A percentile compares a stretch with the other conserved stretches of the same genome.
These are phyloP conservation scores for Venturia aucupariae DNA, from an alignment of 2,329 filamentous ascomycete species.

Conservation along the genomic window DNA sequence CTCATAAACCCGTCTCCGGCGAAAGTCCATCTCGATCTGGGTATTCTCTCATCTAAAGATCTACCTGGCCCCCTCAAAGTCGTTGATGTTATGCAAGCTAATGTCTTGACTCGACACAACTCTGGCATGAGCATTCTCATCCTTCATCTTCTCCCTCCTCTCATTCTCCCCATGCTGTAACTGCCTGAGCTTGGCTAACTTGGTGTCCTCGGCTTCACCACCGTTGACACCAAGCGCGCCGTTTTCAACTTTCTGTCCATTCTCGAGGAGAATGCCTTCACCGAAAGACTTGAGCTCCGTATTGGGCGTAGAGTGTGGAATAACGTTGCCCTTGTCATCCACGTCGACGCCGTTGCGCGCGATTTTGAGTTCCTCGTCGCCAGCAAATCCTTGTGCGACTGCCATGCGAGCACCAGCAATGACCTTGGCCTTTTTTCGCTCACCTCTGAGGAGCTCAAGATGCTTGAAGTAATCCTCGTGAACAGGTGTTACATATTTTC, in stretches of 20 bases:
- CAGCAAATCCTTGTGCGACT: constrained; percentile 53
- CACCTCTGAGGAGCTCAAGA: constrained; percentile 61
- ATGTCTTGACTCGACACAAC: constrained; percentile 15
- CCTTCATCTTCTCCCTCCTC: constrained; percentile 6
- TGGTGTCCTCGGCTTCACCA: not conserved
- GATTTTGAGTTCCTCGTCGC: constrained; percentile 51
- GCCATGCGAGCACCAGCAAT: constrained; percentile 56
- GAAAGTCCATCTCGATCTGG: not conserved
- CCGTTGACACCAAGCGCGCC: not conserved
- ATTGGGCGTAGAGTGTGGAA: constrained; percentile 1
- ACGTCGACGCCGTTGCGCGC: constrained; percentile 48
- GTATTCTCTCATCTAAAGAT: not conserved
- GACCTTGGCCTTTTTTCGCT: constrained; percentile 58
- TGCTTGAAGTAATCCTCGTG: constrained; percentile 74
- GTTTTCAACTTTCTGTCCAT: not conserved
- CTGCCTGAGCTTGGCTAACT: not conserved
- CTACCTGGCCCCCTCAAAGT: constrained; percentile 13
- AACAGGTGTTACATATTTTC: constrained; percentile 75
- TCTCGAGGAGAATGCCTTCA: constrained; percentile 1
- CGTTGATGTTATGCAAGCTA: constrained; percentile 17
- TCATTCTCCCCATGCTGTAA: not conserved
- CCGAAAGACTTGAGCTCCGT: not conserved
- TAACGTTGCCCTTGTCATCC: constrained; percentile 12
- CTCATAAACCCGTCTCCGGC: not conserved
- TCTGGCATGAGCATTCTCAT: not conserved